Conservation (phyloP, 2,329 filamentous ascomycete species). For the Neoascochyta sp. region DNA sequence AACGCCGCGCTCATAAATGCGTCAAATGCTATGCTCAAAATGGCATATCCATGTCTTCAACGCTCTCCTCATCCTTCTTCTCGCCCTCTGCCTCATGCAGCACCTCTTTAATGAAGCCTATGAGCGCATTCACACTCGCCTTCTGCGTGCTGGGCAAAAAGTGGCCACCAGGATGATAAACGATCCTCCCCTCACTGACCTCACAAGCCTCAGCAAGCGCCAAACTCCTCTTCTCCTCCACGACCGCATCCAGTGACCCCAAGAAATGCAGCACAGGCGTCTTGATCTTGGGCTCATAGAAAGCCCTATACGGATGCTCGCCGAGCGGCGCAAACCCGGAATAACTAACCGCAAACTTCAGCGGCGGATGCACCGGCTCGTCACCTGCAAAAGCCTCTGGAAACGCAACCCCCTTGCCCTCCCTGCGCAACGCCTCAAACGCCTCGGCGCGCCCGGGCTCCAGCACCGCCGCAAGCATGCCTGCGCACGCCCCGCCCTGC, state of each 20-base stretch:
- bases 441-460: constrained; percentile 53
- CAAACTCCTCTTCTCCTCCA: constrained; percentile 70
- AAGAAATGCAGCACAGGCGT: constrained; percentile 81
- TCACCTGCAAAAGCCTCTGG: constrained; percentile 48
- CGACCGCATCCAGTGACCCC: constrained; percentile 80
- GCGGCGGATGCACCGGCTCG: constrained; percentile 48
- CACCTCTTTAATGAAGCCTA: constrained; percentile 63
- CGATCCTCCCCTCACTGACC: constrained; percentile 50
- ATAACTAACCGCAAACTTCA: constrained; percentile 73
- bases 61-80: constrained; percentile 51
- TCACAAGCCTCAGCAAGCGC: constrained; percentile 64
- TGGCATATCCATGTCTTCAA: constrained; percentile 66
- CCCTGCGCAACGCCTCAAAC: constrained; percentile 43
- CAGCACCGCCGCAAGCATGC: constrained; percentile 67
- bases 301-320: constrained; percentile 59
- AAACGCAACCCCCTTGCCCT: constrained; percentile 51
- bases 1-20: constrained; percentile 16
- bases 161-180: constrained; percentile 84
- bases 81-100: constrained; percentile 41
- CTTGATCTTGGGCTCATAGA: constrained; percentile 69
- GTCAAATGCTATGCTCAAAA: constrained; percentile 45
- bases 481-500: constrained; percentile 56
- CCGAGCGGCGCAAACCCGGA: constrained; percentile 69
- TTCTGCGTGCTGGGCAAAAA: constrained; percentile 76
- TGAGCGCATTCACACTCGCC: constrained; percentile 73